A percentile compares a stretch with the other conserved stretches of the same genome.
Evolutionary conservation across 148 eudicot genomes (phyloP).

Genomic region (Camellia sinensis): DNA sequence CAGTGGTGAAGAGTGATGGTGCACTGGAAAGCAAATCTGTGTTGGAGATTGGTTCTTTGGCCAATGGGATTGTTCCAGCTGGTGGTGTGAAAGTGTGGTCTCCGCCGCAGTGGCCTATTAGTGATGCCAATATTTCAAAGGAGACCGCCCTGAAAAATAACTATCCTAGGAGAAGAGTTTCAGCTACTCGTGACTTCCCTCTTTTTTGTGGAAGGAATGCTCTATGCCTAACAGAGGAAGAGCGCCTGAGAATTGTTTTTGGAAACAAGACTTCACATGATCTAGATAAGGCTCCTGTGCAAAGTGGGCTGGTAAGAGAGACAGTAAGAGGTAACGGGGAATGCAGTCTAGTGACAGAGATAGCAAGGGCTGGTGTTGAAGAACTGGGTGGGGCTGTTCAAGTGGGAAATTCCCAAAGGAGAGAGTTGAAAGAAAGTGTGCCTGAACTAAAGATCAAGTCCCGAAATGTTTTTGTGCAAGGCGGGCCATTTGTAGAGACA

Average conservation of each 20-base stretch:
- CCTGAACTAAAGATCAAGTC: background rate
- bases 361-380: slow-evolving; percentile 1
- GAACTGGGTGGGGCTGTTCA: slow-evolving; percentile 10
- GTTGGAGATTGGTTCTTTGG: slow-evolving; percentile 6
- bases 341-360: background rate
- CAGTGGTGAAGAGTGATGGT: slow-evolving; percentile 9
- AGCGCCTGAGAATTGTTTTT: background rate
- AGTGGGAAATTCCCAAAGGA: slow-evolving; percentile 12
- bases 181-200: slow-evolving; percentile 68
- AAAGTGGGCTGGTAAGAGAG: background rate
- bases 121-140: slow-evolving; percentile 15
- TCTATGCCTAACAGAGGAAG: slow-evolving; percentile 23
- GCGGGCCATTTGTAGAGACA: background rate
- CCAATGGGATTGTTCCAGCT: slow-evolving; percentile 15
- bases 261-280: slow-evolving; percentile 10
- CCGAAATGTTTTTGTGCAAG: slow-evolving; percentile 5
- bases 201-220: slow-evolving; percentile 58
- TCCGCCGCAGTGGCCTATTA: slow-evolving; percentile 13
- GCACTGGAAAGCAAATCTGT: slow-evolving; percentile 1
- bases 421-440: slow-evolving; percentile 9
- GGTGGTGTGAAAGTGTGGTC: slow-evolving; percentile 12
- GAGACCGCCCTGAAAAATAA: slow-evolving; percentile 20
- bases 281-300: slow-evolving; percentile 3
- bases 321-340: background rate
- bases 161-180: slow-evolving; percentile 51